These are phyloP conservation scores for Cardamine chenopodiifolia DNA, from an alignment of 345 rosid genomes.

Conservation along the genomic window DNA sequence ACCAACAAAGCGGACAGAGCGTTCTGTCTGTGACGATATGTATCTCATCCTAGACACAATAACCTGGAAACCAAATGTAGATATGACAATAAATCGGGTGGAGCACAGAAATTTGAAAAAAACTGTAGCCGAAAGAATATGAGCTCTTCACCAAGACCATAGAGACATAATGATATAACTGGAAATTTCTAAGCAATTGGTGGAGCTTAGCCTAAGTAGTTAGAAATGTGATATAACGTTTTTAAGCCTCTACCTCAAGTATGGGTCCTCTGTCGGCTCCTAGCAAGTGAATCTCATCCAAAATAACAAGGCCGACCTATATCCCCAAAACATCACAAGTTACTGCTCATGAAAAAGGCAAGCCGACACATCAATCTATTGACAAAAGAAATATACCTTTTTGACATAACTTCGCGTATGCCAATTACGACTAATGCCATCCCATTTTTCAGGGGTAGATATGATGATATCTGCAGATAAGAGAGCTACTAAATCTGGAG, in stretches of 20 bases:
- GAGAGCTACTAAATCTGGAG: constrained; percentile 95
- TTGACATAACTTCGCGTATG: constrained; percentile 93
- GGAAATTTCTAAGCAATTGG: constrained; percentile 16
- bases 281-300: constrained; percentile 97
- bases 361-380: constrained; percentile 9
- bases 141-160: constrained; percentile 22
- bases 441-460: constrained; percentile 99
- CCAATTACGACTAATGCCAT: constrained; percentile 99
- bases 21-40: constrained; percentile 98
- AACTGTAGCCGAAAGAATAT: constrained; percentile 1
- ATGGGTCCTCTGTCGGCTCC: constrained; percentile 99
- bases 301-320: constrained; percentile 92
- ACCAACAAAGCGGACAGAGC: constrained; percentile 85
- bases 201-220: constrained; percentile 26
- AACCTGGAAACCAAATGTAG: constrained; percentile 56
- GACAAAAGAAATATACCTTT: constrained; percentile 57
- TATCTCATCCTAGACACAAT: constrained; percentile 99
- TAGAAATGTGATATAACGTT: constrained; percentile 1
- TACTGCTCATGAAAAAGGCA: constrained; percentile 19
- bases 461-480: constrained; percentile 97
- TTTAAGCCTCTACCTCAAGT: constrained; percentile 73
- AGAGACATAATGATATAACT: constrained; percentile 26
- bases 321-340: constrained; percentile 30
- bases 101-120: not conserved
- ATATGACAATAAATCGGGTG: constrained; percentile 2